Evolutionary conservation across 148 eudicot species (phyloP).

Genomic region (Dysphania ambrosioides): DNA sequence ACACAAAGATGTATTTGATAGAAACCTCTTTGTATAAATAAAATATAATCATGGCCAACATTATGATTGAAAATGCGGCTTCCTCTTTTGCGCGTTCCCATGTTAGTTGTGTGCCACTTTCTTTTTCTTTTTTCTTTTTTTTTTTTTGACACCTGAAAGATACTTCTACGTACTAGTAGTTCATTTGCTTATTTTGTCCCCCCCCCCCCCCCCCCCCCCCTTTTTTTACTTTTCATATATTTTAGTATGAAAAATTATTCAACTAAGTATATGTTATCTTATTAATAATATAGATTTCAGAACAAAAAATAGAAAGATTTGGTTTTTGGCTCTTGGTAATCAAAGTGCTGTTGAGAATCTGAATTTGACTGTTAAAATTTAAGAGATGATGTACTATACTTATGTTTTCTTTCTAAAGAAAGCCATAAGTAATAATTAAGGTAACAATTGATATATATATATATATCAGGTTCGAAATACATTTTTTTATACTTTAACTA

Average conservation of each 20-base stretch:
- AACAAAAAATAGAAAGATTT: constrained; percentile 4
- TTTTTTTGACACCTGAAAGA: background rate
- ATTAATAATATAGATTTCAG: background rate
- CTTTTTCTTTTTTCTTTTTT: constrained; percentile 4
- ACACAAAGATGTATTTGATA: background rate
- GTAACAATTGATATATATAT: too few species aligned
- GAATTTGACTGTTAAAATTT: background rate
- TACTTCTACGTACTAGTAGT: background rate
- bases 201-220: too few species aligned
- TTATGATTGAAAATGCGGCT: constrained; percentile 26
- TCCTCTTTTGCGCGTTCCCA: constrained; percentile 16
- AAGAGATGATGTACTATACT: too few species aligned
- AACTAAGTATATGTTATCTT: background rate
- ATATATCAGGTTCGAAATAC: too few species aligned
- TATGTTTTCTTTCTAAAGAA: too few species aligned
- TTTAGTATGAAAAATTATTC: background rate
- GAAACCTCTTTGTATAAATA: background rate
- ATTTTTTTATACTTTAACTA: too few species aligned
- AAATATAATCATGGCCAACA: constrained; percentile 16
- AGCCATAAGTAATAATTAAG: too few species aligned
- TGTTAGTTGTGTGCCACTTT: constrained; percentile 26
- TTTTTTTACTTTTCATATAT: background rate
- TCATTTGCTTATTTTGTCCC: background rate
- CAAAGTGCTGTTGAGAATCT: background rate
- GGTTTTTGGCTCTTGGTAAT: constrained; percentile 4